Base-by-base conservation (phyloP, 768 basidiomycete genomes). In the Cystofilobasidium ferigula region DNA sequence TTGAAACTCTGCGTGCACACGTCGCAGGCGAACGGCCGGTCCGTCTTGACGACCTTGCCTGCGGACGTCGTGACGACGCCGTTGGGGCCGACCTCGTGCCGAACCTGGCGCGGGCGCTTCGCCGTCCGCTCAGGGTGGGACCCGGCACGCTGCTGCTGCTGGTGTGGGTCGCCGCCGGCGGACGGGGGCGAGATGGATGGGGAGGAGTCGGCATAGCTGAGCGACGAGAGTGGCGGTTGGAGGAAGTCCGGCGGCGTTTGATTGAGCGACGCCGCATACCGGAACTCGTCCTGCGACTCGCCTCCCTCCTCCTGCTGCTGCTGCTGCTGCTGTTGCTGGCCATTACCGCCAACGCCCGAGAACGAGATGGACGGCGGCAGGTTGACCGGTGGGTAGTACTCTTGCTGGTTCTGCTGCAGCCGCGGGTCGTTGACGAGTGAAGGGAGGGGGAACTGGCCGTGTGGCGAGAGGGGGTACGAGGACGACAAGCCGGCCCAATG, bases 1-100 rank as follows among this genome's bases (percentile, higher is more conserved):
- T 75, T 77, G 62, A 77, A 77, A 69, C 75, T 75, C 59, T 75
- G 74, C 0, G 72, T 70, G 70, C 76, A 77, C 47, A 75, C 73
- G 56, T 75, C 73, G 59, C 76, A 77, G 66, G 73, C 75, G 71
- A 73, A 75, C 9, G 74, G 74, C n/a, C 73, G 64, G 38, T 76
- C 76, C 13, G 62, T 51, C 20, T 63, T 54, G 51, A 54, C 2
- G 28, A 54, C 14, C 30, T 54, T 54, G 51, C 51, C 51, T 28
- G 51, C 14, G 2, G 2, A 3, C 28, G 30, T 32, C 51, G 30
- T 54, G 28, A 54, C 2, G 14, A 32, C 20, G 28, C 51, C 30
- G 51, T 16, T 32, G 28, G 28, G 28, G 26, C 51, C 30, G 30
- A 53, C 48, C 24, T 54, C 51, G n/a, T 54, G 26, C 51, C 32